Base-by-base conservation (phyloP, 2,329 filamentous ascomycete species). In the Fusarium buharicum region DNA sequence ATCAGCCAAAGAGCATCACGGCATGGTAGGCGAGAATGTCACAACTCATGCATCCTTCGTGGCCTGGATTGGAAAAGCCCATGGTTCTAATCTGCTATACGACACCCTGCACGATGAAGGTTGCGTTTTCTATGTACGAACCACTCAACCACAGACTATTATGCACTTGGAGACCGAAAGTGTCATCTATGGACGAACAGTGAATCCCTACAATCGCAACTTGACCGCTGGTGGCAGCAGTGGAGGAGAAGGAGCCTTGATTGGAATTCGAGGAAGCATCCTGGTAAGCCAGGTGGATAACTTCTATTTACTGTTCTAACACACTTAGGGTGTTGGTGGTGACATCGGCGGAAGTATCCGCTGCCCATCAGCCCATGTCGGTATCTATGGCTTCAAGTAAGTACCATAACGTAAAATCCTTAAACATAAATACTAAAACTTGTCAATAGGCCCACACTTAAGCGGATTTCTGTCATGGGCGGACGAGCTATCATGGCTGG, bases 171-270 rank as follows among this genome's bases (percentile, higher is more conserved):
- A 90, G 68, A 84, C 81, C 4, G 80, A 82, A 36, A 89, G 87
- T 66, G 89, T 90, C 63, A 73, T 89, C 17, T 86, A 84, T 53
- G 87, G 87, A 2, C 80, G 84, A 30, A 85, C 85, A 0, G 74
- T 89, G 4, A 90, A 90, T 67, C 88, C 89, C 0, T 77, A 82
- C 53, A 90, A 89, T 56, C 79, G 84, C 1, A 75, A 79, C 17
- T 77, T 88, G 28, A 86, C 84, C 0, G 81, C 86, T 0, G 89
- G 89, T 6, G 89, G 90, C 2, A 86, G 82, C 10, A 86, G 84
- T 0, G 89, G 89, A 11, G 89, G 89, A 1, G 78, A 80, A 50
- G 74, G 71, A 1, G 78, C 79, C 0, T 62, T 81, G 1, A 38
- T 81, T 2, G 77, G 75, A 2, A 70, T 80, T 31, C 70, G 77